phyloP scores from a whole-genome alignment of 352 stramenopile genomes.

The Globisporangium solare region DNA sequence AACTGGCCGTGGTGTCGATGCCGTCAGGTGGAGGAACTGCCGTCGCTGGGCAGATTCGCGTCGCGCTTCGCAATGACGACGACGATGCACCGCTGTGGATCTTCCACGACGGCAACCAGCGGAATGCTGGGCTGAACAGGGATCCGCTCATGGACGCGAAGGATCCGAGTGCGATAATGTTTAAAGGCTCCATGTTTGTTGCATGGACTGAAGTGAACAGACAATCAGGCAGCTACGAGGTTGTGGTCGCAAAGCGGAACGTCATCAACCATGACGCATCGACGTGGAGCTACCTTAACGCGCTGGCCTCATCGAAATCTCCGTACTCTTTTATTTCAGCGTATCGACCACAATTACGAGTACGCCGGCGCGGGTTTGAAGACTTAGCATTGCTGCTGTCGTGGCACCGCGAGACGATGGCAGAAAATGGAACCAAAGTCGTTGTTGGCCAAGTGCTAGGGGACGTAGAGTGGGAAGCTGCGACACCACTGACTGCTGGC shows the following conservation, averaged over 20 bases:
- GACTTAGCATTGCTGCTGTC: conserved; percentile 41
- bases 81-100: conserved; percentile 54
- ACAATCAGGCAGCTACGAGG: conserved; percentile 28
- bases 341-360: conserved; percentile 34
- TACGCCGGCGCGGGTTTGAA: conserved; percentile 46
- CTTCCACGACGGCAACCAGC: conserved; percentile 62
- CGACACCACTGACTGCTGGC: conserved; percentile 13
- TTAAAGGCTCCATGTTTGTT: conserved; percentile 53
- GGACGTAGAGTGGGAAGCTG: conserved; percentile 39
- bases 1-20: conserved; percentile 19
- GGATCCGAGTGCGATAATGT: conserved; percentile 34
- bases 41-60: conserved; percentile 44
- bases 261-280: conserved; percentile 52
- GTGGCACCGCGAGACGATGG: conserved; percentile 48
- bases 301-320: conserved; percentile 21
- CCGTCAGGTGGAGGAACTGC: conserved; percentile 3
- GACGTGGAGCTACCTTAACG: conserved; percentile 44
- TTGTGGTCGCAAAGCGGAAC: conserved; percentile 44
- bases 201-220: conserved; percentile 46
- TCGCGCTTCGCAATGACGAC: conserved; percentile 51
- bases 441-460: conserved; percentile 35
- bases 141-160: conserved; percentile 39
- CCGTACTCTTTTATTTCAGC: conserved; percentile 35
- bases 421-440: conserved; percentile 38
- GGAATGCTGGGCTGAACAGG: conserved; percentile 38